These are phyloP conservation scores for Colletotrichum camelliae DNA, from an alignment of 2,329 filamentous ascomycete species.

Conservation along the genomic window DNA sequence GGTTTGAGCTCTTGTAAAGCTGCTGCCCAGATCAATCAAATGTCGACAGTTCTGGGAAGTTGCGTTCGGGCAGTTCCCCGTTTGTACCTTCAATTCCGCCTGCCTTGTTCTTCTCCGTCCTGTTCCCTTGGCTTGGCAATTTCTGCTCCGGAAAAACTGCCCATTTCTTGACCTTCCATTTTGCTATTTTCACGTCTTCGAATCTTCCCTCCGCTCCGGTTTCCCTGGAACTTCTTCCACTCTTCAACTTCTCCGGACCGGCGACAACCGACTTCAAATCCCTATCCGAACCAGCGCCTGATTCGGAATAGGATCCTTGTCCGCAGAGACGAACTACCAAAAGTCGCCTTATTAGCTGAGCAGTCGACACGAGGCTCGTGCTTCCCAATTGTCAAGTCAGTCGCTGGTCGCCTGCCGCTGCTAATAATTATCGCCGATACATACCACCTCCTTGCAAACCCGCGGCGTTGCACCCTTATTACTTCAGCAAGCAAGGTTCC, in stretches of 20 bases:
- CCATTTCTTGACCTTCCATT: not conserved
- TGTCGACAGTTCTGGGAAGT: not conserved
- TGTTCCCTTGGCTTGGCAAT: not conserved
- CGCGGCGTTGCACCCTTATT: constrained; percentile 1
- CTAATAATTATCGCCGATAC: not conserved
- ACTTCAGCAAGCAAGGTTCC: constrained; percentile 21
- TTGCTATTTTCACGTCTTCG: not conserved
- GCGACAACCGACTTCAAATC: not conserved
- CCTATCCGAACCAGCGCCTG: not conserved
- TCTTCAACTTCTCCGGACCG: not conserved
- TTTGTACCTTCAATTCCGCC: not conserved
- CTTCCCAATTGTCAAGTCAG: not conserved
- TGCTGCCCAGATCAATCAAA: not conserved
- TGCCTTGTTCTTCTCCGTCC: not conserved
- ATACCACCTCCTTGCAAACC: not conserved
- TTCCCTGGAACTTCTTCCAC: not conserved
- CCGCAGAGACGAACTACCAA: not conserved
- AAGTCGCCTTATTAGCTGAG: not conserved
- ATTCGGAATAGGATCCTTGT: not conserved
- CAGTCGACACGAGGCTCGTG: not conserved
- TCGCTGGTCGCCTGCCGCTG: not conserved
- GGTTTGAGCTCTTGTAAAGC: not conserved
- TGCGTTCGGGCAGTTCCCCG: not conserved
- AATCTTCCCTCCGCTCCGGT: not conserved
- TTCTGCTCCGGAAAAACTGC: constrained; percentile 1